Evolutionary conservation across 345 rosid species (phyloP).

Genomic region (Kernera saxatilis): DNA sequence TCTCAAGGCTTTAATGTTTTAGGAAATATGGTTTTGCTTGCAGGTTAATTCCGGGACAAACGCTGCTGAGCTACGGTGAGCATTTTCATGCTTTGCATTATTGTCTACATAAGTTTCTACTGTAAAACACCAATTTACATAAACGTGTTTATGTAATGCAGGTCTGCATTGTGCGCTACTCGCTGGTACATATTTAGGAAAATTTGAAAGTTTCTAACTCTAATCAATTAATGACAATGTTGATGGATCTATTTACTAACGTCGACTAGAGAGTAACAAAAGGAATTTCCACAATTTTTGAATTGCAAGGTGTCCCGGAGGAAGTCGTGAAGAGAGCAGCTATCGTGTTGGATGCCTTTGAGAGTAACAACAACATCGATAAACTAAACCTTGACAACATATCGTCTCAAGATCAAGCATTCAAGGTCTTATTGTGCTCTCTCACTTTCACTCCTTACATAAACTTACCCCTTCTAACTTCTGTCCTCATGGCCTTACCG

Average conservation of each 20-base stretch:
- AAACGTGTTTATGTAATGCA: conserved; percentile 39
- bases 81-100: background rate
- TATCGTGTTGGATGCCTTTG: conserved; percentile 45
- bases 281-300: background rate
- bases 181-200: conserved; percentile 49
- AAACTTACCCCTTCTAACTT: background rate
- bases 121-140: conserved; percentile 2
- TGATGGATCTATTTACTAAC: background rate
- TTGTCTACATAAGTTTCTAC: background rate
- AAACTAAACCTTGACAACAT: conserved; percentile 52
- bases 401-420: conserved; percentile 58
- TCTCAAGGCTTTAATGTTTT: background rate
- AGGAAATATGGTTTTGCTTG: conserved; percentile 20
- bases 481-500: conserved; percentile 3
- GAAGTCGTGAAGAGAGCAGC: conserved; percentile 84
- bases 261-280: background rate
- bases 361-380: conserved; percentile 41
- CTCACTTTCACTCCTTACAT: background rate
- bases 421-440: conserved; percentile 41
- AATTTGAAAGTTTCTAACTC: background rate
- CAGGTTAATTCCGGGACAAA: conserved; percentile 85
- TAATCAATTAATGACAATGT: background rate
- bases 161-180: conserved; percentile 87
- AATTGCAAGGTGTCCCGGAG: conserved; percentile 63
- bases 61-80: conserved; percentile 85